A percentile compares a stretch with the other conserved stretches of the same genome.
Conservation (phyloP, 2,329 filamentous ascomycete species). For the Sodiomyces alkalinus region DNA sequence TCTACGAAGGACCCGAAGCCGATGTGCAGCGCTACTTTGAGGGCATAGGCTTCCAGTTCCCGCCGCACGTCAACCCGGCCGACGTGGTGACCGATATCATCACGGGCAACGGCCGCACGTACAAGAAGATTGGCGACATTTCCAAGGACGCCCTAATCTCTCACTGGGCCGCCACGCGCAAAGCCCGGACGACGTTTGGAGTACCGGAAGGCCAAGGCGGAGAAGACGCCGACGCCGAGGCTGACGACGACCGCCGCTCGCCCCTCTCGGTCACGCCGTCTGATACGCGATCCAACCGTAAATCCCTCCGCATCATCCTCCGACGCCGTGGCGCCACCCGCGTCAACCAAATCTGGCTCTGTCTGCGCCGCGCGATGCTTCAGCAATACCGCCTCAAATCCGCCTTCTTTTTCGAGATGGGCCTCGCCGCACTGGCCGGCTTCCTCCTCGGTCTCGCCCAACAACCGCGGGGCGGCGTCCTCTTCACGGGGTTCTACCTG, state of each 20-base stretch:
- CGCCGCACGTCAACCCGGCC: conserved; percentile 33
- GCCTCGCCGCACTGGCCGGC: conserved; percentile 34
- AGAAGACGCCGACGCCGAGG: conserved; percentile 5
- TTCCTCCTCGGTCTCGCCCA: conserved; percentile 38
- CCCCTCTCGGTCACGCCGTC: conserved; percentile 9
- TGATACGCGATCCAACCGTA: conserved; percentile 14
- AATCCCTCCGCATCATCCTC: conserved; percentile 27
- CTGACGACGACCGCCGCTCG: conserved; percentile 9
- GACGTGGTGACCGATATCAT: conserved; percentile 48
- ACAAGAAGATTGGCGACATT: conserved; percentile 30
- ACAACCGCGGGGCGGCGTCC: conserved; percentile 29
- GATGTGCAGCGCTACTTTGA: conserved; percentile 34
- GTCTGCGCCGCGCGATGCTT: conserved; percentile 33
- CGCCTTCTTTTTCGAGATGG: conserved; percentile 38
- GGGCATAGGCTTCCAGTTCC: conserved; percentile 34
- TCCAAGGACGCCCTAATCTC: conserved; percentile 32
- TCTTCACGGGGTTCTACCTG: conserved; percentile 38
- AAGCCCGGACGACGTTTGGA: no score
- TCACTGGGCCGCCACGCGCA: conserved; percentile 25
- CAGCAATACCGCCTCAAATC: conserved; percentile 40
- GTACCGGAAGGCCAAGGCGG: background rate
- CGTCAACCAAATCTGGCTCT: conserved; percentile 34
- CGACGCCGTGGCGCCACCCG: conserved; percentile 32
- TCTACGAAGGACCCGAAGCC: conserved; percentile 34
- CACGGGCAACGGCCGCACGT: conserved; percentile 36